Percentiles rank a stretch among this genome's conserved stretches.
These are phyloP conservation scores for Paramecium tetraurelia DNA, from an alignment of 73 alveolate species.

Conservation along the genomic window DNA sequence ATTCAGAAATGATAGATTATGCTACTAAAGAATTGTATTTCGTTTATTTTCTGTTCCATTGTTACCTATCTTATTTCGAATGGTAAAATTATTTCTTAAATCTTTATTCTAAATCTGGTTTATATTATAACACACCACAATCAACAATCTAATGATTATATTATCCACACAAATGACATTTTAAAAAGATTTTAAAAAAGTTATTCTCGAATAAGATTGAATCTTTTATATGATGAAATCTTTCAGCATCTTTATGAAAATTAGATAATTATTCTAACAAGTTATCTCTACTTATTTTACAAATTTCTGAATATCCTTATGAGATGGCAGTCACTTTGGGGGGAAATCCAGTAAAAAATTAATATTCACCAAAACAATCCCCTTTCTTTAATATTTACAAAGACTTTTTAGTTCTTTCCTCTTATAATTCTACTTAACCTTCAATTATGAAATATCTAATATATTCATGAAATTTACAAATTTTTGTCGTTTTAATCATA, in stretches of 20 bases:
- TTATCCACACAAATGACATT: neutral
- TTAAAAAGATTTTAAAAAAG: neutral
- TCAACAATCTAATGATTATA: neutral
- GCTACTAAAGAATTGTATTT: neutral
- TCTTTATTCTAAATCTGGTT: neutral
- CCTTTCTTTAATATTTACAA: neutral
- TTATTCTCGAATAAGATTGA: neutral
- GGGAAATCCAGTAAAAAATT: conserved; percentile 17
- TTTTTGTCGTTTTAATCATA: neutral
- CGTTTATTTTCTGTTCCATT: neutral
- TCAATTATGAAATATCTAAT: neutral
- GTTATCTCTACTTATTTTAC: neutral
- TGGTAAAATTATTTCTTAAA: neutral
- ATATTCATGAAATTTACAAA: neutral
- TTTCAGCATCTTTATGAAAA: neutral
- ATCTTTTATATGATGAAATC: conserved; percentile 18
- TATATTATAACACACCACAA: neutral
- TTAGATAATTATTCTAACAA: neutral
- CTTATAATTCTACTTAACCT: neutral
- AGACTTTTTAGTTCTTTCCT: neutral
- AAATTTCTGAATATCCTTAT: neutral
- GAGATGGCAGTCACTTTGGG: neutral
- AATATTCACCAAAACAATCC: neutral
- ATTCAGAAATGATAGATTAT: neutral
- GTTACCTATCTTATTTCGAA: neutral